A percentile compares a stretch with the other conserved stretches of the same genome.
Conservation (phyloP, 441 rosid species). For the Kokia cookei region DNA sequence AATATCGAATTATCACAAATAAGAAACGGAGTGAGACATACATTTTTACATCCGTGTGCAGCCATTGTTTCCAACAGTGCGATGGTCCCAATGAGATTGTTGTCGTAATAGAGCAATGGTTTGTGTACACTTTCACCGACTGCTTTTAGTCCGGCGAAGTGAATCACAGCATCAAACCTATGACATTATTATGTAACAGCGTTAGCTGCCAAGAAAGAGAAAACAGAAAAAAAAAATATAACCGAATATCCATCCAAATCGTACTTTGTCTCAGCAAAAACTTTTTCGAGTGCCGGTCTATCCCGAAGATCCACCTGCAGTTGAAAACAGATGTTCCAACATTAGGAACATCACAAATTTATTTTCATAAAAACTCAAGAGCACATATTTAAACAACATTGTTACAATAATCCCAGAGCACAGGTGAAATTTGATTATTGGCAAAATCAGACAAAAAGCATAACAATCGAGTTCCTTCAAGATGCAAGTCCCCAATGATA, state of each 20-base stretch:
- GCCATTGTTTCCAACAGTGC: conserved; percentile 81
- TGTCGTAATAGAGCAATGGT: conserved; percentile 70
- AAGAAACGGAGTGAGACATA: conserved; percentile 12
- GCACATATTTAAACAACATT: neutral
- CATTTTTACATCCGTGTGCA: conserved; percentile 82
- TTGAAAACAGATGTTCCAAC: conserved; percentile 11
- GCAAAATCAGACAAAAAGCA: neutral
- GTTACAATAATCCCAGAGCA: neutral
- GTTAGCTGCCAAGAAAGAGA: neutral
- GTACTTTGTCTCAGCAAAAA: conserved; percentile 67
- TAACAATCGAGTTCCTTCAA: neutral
- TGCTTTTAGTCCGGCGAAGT: conserved; percentile 95
- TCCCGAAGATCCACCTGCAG: conserved; percentile 84
- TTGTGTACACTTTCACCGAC: conserved; percentile 94
- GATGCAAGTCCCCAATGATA: too few relatives aligned
- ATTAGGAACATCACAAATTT: conserved; percentile 6
- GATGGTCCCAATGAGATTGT: conserved; percentile 80
- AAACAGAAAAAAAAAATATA: neutral
- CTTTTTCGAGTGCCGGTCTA: conserved; percentile 62
- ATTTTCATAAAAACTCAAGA: neutral
- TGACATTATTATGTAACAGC: conserved; percentile 5
- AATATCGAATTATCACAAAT: neutral
- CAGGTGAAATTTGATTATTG: neutral
- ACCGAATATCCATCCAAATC: neutral
- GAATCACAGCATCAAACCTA: conserved; percentile 95